Evolutionary conservation across 148 eudicot species (phyloP).

Genomic region (Arbutus unedo): DNA sequence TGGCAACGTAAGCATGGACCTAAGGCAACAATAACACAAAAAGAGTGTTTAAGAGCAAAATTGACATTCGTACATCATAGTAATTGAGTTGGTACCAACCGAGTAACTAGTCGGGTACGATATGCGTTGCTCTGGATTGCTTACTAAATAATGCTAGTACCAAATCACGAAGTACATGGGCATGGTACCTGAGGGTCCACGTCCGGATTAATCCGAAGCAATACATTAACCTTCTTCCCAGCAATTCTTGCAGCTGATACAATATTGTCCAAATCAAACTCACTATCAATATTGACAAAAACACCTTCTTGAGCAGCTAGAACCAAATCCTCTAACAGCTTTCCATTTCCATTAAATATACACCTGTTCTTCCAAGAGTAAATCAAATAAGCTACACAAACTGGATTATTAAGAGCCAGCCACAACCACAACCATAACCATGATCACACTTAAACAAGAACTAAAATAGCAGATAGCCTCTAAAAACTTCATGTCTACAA

Average conservation of each 20-base stretch:
- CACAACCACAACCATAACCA: neutral
- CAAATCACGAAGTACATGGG: neutral
- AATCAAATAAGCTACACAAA: constrained; percentile 5
- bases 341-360: constrained; percentile 88
- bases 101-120: neutral
- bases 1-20: constrained; percentile 91
- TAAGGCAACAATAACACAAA: neutral
- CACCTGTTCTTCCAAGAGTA: constrained; percentile 44
- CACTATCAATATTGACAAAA: constrained; percentile 84
- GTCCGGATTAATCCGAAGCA: constrained; percentile 95
- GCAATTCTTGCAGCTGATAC: constrained; percentile 84
- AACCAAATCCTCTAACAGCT: constrained; percentile 75
- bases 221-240: constrained; percentile 79
- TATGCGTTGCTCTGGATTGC: neutral
- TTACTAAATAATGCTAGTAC: neutral
- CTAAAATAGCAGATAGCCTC: neutral
- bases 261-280: constrained; percentile 86
- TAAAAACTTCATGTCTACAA: neutral
- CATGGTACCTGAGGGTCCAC: constrained; percentile 89
- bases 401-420: neutral
- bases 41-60: neutral
- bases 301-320: constrained; percentile 84
- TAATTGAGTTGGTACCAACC: too few species aligned
- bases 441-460: neutral
- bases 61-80: neutral